A percentile compares a stretch with the other conserved stretches of the same genome.
These are phyloP conservation scores for Apiospora malaysiana DNA, from an alignment of 2,329 filamentous ascomycete genomes.

Conservation along the genomic window DNA sequence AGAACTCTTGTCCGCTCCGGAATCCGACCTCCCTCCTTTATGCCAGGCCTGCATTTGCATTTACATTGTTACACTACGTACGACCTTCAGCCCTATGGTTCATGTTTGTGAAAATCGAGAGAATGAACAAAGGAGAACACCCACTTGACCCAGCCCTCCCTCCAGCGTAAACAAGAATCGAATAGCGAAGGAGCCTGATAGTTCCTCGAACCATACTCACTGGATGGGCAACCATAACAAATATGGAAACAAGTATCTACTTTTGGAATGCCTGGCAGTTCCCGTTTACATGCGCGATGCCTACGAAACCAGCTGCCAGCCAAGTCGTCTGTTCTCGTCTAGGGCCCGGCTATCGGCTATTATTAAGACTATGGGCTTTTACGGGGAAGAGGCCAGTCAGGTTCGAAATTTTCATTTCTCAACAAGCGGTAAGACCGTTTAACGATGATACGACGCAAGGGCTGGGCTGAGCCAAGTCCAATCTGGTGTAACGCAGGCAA, in stretches of 20 bases:
- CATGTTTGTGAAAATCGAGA: not conserved
- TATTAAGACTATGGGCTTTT: not conserved
- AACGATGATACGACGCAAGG: conserved; percentile 10
- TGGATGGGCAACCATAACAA: not conserved
- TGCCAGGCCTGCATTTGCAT: conserved; percentile 14
- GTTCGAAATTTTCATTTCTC: not conserved
- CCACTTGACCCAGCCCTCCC: not conserved
- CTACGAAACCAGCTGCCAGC: not conserved
- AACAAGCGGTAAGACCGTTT: conserved; percentile 13
- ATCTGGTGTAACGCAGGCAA: conserved; percentile 13
- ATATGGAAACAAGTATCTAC: not conserved
- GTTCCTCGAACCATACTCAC: too few relatives aligned
- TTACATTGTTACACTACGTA: conserved; percentile 10
- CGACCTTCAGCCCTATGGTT: conserved; percentile 12
- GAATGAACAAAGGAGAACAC: not conserved
- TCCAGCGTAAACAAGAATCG: not conserved
- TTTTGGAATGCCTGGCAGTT: not conserved
- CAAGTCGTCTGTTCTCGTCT: not conserved
- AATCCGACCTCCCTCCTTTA: not conserved
- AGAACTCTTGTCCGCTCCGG: not conserved
- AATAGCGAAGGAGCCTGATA: not conserved
- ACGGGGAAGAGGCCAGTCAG: not conserved
- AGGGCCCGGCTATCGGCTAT: not conserved
- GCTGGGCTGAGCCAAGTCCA: conserved; percentile 11
- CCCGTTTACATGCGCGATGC: not conserved